phyloP scores from a whole-genome alignment of 441 rosid species.

The Arabidopsis lyrata region DNA sequence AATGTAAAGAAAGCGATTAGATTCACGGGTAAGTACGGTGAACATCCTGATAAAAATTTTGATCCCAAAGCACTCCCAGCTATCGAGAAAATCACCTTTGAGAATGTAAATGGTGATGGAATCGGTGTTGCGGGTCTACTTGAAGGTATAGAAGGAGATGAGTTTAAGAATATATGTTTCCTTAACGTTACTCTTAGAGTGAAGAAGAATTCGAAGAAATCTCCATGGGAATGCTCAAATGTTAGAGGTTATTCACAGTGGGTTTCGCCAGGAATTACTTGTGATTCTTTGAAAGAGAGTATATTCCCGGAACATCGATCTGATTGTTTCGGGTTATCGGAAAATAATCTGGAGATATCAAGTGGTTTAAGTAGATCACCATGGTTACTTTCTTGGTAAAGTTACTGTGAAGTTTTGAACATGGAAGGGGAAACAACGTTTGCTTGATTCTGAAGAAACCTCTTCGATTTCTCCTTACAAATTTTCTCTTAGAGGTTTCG shows the following conservation, averaged over 20 bases:
- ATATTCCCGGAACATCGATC: conserved; percentile 71
- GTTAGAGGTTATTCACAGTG: conserved; percentile 78
- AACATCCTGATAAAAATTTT: conserved; percentile 84
- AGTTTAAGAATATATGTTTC: conserved; percentile 73
- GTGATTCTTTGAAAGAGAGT: conserved; percentile 63
- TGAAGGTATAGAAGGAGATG: conserved; percentile 83
- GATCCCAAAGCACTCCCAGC: conserved; percentile 79
- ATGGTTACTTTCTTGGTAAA: conserved; percentile 78
- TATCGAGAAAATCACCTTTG: conserved; percentile 72
- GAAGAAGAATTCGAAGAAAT: conserved; percentile 49
- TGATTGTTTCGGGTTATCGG: conserved; percentile 66
- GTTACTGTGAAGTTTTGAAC: conserved; percentile 29
- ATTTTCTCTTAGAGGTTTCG: conserved; percentile 28
- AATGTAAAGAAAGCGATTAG: conserved; percentile 69
- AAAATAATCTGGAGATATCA: conserved; percentile 51
- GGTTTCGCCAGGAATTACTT: conserved; percentile 70
- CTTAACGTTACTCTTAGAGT: conserved; percentile 62
- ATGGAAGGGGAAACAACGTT: conserved; percentile 3
- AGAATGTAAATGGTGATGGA: conserved; percentile 70
- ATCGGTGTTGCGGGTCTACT: conserved; percentile 77
- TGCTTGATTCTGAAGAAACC: conserved; percentile 36
- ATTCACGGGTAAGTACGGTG: conserved; percentile 77
- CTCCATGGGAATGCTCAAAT: conserved; percentile 86
- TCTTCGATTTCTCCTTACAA: conserved; percentile 18
- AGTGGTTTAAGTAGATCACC: conserved; percentile 50